Conservation (phyloP, 441 rosid species). For the Erysimum cheiri region DNA sequence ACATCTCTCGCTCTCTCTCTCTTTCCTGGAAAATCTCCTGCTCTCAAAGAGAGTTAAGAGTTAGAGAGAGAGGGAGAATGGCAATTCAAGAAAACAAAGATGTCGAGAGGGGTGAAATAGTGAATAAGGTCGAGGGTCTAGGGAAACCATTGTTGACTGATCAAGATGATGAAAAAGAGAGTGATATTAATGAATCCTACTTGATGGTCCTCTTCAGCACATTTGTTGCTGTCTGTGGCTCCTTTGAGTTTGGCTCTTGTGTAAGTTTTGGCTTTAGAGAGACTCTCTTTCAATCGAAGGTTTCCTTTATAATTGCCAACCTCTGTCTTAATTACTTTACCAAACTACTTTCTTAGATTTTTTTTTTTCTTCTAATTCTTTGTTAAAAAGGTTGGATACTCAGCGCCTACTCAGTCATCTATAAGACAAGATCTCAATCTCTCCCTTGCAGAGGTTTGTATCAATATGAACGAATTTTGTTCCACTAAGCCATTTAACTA, state of each 20-base stretch:
- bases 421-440: slow-evolving; percentile 81
- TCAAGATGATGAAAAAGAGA: slow-evolving; percentile 38
- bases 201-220: slow-evolving; percentile 76
- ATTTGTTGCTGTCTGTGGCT: slow-evolving; percentile 86
- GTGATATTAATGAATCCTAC: slow-evolving; percentile 44
- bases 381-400: slow-evolving; percentile 86
- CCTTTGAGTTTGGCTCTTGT: slow-evolving; percentile 89
- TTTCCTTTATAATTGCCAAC: slow-evolving; percentile 12
- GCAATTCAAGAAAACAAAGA: slow-evolving; percentile 52
- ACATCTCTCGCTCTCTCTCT: slow-evolving; percentile 10
- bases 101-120: slow-evolving; percentile 54
- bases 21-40: not conserved
- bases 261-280: slow-evolving; percentile 54
- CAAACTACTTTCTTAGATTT: slow-evolving; percentile 2
- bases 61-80: slow-evolving; percentile 46
- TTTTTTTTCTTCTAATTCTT: not conserved
- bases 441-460: slow-evolving; percentile 53
- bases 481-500: not conserved
- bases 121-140: slow-evolving; percentile 51
- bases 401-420: slow-evolving; percentile 90
- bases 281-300: not conserved
- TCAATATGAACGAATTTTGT: slow-evolving; percentile 10
- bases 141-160: slow-evolving; percentile 49
- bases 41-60: slow-evolving; percentile 18
- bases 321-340: slow-evolving; percentile 17